Evolutionary conservation across 305 asterid genomes (phyloP), one percentile per base, ranked within the genome.

Genomic region (Ajuga reptans): DNA sequence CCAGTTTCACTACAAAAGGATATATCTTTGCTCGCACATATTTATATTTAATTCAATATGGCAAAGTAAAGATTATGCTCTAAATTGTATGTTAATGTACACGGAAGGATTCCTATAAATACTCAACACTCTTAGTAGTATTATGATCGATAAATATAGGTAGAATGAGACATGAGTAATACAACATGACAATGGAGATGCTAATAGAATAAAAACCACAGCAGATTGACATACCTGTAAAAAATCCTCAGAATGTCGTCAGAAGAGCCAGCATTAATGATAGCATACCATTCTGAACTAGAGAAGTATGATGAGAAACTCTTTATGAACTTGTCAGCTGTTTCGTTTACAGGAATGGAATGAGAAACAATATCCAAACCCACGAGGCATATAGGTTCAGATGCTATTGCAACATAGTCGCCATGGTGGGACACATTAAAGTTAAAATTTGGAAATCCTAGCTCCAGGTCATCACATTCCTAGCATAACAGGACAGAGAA

Each of bases 361-460:
- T 71, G 77, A 79, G 89, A 75, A 61, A 80, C 95, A 3, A 92
- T 81, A 77, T 92, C 97, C 86, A 90, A 74, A 18, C 98, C 98
- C 73, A 88, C 95, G 33, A 90, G 84, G 76, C 91, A 92, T 59
- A 90, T 29, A 39, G 97, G 96, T 80, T 92, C 98, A 60, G 95
- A 92, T 77, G 97, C 97, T 79, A 92, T 87, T 27, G 85, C 96
- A 41, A 88, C 98, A 72, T 84, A 90, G 77, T 92, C 89, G 68
- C 96, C 98, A 55, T 90, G 95, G 78, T 92, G 97, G 34, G 98
- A 92, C 39, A 81, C 87, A 77, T 83, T 92, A 51, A 87, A 92
- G 78, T 90, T 92, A 18, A 92, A 87, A 79, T 88, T 92, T 15
- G 88, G 91, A 64, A 88, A 77, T 60, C 63, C 73, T 55, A 54